Conservation (phyloP, 257 asterid species). For the Echium plantagineum region DNA sequence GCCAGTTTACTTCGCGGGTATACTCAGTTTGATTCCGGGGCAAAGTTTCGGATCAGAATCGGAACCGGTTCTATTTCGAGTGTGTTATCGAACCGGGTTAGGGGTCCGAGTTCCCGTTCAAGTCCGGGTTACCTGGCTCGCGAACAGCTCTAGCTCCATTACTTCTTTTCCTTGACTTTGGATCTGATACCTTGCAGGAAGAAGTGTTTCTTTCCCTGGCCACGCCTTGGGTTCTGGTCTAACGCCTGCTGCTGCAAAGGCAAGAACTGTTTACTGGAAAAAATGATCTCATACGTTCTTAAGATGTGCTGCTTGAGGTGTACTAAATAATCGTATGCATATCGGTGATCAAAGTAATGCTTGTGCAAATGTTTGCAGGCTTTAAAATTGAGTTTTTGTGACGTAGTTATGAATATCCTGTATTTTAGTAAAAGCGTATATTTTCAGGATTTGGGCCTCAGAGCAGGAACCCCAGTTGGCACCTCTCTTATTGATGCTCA, state of each 20-base stretch:
- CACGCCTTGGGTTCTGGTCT: constrained; percentile 93
- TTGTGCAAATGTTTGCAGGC: constrained; percentile 1
- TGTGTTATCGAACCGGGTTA: too few relatives aligned
- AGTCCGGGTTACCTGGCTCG: too few relatives aligned
- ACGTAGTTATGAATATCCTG: constrained; percentile 2
- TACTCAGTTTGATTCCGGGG: too few relatives aligned
- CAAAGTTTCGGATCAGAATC: too few relatives aligned
- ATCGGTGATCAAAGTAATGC: constrained; percentile 11
- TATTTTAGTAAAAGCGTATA: constrained; percentile 12
- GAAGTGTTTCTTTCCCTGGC: constrained; percentile 98
- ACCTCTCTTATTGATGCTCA: constrained; percentile 96
- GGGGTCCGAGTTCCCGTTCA: too few relatives aligned
- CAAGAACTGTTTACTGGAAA: constrained; percentile 30
- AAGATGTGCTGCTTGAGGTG: constrained; percentile 14
- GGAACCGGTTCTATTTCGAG: too few relatives aligned
- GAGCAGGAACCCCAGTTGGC: constrained; percentile 84
- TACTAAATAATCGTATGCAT: constrained; percentile 8
- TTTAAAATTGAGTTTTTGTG: constrained; percentile 3
- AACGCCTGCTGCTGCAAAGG: constrained; percentile 84
- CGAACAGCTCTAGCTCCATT: background rate
- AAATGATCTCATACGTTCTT: constrained; percentile 10
- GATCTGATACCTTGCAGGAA: constrained; percentile 38
- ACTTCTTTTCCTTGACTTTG: background rate
- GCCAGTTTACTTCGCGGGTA: too few relatives aligned
- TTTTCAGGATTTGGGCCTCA: constrained; percentile 80